These are phyloP conservation scores for Alternaria angustiovoidea DNA, from an alignment of 2,329 filamentous ascomycete species.

Conservation along the genomic window DNA sequence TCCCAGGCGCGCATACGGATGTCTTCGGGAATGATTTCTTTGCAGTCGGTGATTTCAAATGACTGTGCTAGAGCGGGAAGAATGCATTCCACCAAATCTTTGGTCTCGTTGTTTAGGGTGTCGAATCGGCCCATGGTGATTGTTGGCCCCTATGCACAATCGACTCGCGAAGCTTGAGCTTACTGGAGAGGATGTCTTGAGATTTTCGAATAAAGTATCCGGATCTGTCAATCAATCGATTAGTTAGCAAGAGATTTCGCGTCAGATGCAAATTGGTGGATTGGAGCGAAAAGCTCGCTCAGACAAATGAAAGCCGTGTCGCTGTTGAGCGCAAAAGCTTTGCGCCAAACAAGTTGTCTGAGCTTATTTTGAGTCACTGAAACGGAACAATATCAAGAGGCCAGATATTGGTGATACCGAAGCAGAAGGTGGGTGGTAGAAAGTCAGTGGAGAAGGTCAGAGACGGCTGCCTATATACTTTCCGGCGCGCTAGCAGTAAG, in stretches of 20 bases:
- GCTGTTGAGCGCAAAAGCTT: not conserved
- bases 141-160: not conserved
- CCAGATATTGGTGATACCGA: not conserved
- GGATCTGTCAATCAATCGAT: not conserved
- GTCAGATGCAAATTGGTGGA: not conserved
- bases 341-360: not conserved
- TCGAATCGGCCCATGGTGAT: conserved; percentile 43
- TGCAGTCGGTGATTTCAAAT: conserved; percentile 30
- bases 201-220: not conserved
- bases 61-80: conserved; percentile 40
- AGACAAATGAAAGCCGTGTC: not conserved
- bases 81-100: conserved; percentile 43
- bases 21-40: conserved; percentile 44
- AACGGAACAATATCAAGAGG: not conserved
- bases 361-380: not conserved
- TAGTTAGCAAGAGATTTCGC: not conserved
- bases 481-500: not conserved
- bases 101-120: conserved; percentile 43
- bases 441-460: not conserved
- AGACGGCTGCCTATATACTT: not conserved
- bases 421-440: not conserved
- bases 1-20: conserved; percentile 51
- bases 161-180: not conserved
- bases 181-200: not conserved
- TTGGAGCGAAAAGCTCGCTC: not conserved